These are phyloP conservation scores for Elsinoe batatas DNA, from an alignment of 2,329 filamentous ascomycete genomes.

Conservation along the genomic window DNA sequence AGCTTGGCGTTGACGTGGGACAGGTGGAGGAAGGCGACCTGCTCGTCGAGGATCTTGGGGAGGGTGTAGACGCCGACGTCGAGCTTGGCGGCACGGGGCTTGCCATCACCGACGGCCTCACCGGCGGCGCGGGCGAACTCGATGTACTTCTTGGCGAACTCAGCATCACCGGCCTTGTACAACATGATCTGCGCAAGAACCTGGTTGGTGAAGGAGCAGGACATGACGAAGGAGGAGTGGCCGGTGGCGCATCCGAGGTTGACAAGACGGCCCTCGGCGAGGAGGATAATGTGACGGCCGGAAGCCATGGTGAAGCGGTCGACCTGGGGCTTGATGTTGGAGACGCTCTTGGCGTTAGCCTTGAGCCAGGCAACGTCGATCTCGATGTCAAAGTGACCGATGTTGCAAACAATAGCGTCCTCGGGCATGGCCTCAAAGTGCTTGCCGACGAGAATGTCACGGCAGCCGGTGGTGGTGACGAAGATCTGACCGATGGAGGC, in stretches of 20 bases:
- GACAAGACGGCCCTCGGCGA: constrained; percentile 96
- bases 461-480: constrained; percentile 97
- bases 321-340: constrained; percentile 99
- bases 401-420: constrained; percentile 99
- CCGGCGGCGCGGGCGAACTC: constrained; percentile 61
- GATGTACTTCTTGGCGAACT: constrained; percentile 85
- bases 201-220: constrained; percentile 99
- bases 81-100: constrained; percentile 62
- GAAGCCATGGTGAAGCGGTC: constrained; percentile 92
- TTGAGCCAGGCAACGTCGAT: constrained; percentile 99
- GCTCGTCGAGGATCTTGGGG: constrained; percentile 98
- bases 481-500: constrained; percentile 88
- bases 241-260: constrained; percentile 98
- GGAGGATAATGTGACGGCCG: constrained; percentile 95
- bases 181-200: constrained; percentile 98
- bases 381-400: constrained; percentile 99
- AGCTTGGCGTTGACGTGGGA: constrained; percentile 92
- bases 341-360: constrained; percentile 82
- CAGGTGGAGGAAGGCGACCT: constrained; percentile 90
- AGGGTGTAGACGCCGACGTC: constrained; percentile 88
- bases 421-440: constrained; percentile 96
- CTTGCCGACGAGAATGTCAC: constrained; percentile 83
- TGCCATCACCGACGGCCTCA: constrained; percentile 31
- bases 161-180: constrained; percentile 82
- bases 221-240: constrained; percentile 99